phyloP scores from a whole-genome alignment of 345 rosid species.

The Isatis tinctoria region DNA sequence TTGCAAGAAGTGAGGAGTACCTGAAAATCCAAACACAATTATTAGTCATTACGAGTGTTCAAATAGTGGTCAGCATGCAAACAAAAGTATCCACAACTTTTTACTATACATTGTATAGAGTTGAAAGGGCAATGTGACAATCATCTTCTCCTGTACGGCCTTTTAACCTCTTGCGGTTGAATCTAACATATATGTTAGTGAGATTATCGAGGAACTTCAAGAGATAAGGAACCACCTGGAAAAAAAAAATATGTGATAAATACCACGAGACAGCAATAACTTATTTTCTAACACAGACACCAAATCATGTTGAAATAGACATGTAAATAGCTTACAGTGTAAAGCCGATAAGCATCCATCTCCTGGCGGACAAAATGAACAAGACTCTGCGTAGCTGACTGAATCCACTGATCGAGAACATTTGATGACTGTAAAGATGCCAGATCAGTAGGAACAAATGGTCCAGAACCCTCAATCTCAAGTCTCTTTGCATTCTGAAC shows the following conservation, averaged over 20 bases:
- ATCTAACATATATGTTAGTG: slow-evolving; percentile 93
- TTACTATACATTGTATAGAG: slow-evolving; percentile 78
- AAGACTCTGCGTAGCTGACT: slow-evolving; percentile 98
- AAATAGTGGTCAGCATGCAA: background rate
- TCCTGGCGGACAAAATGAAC: slow-evolving; percentile 83
- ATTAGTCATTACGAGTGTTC: background rate
- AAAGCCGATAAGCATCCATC: slow-evolving; percentile 94
- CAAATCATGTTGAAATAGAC: slow-evolving; percentile 3
- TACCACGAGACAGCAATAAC: background rate
- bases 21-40: slow-evolving; percentile 40
- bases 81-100: background rate
- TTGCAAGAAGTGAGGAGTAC: slow-evolving; percentile 92
- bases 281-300: background rate
- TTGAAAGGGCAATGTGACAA: slow-evolving; percentile 82
- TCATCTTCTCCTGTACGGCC: slow-evolving; percentile 94
- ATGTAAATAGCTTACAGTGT: slow-evolving; percentile 57
- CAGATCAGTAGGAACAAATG: slow-evolving; percentile 65
- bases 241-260: background rate
- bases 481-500: slow-evolving; percentile 98
- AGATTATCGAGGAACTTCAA: slow-evolving; percentile 92
- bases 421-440: slow-evolving; percentile 69
- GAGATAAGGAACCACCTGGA: slow-evolving; percentile 92
- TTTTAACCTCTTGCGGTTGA: slow-evolving; percentile 95
- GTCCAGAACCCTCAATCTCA: slow-evolving; percentile 74
- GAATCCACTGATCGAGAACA: slow-evolving; percentile 97